Percentiles rank a stretch among this genome's conserved stretches.
Evolutionary conservation across 352 stramenopile genomes (phyloP).

Genomic region (Globisporangium apiculatum): DNA sequence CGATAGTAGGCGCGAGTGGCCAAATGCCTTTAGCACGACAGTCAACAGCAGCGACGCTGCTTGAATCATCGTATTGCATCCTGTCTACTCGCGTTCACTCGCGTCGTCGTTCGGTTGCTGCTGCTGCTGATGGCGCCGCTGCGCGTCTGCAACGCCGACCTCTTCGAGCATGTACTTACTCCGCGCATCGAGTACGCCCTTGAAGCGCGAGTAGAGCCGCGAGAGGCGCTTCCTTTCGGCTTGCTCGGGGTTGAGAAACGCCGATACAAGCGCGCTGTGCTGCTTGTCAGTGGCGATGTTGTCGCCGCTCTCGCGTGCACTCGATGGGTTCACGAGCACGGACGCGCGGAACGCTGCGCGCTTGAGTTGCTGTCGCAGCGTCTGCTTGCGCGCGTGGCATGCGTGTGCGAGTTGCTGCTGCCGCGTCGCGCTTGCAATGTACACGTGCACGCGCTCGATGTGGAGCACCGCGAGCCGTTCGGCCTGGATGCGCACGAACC

Average conservation of each 20-base stretch:
- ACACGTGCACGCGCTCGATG: conserved; percentile 55
- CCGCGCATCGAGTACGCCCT: conserved; percentile 41
- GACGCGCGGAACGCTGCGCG: conserved; percentile 51
- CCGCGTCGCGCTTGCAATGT: conserved; percentile 15
- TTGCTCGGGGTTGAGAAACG: conserved; percentile 37
- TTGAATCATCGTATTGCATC: not conserved
- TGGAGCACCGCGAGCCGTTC: conserved; percentile 36
- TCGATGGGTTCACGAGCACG: conserved; percentile 21
- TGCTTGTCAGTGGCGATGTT: not conserved
- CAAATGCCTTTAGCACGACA: not conserved
- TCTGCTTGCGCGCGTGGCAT: conserved; percentile 10
- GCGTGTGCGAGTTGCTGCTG: conserved; percentile 21
- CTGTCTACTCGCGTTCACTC: not conserved
- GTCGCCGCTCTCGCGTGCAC: not conserved
- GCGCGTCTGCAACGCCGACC: not conserved
- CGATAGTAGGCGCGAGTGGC: too few species aligned
- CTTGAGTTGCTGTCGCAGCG: conserved; percentile 32
- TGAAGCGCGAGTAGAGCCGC: conserved; percentile 59
- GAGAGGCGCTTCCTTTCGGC: conserved; percentile 50
- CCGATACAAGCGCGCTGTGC: conserved; percentile 8
- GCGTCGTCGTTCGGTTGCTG: not conserved
- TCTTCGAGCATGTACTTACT: conserved; percentile 14
- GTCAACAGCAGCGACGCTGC: not conserved
- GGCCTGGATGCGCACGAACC: conserved; percentile 60
- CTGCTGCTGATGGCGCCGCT: not conserved